Base-by-base conservation (phyloP, 139 green algal species). In the Chlamydomonas incerta region DNA sequence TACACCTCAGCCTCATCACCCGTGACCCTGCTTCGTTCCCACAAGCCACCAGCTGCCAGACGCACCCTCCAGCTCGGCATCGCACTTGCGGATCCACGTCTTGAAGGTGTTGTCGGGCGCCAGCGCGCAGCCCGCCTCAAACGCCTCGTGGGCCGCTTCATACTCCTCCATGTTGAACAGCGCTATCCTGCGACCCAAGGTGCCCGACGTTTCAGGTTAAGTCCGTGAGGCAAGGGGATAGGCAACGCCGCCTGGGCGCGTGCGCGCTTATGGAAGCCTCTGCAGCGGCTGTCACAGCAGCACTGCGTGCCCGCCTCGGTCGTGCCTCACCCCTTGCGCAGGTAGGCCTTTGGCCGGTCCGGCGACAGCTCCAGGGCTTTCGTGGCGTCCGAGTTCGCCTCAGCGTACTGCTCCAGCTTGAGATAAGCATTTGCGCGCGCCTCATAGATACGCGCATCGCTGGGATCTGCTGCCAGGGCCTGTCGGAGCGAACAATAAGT, bases 161-260 rank as follows among this genome's bases (percentile, higher is more conserved):
- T 95, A 99, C 92, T 99, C 96, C 35, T 99, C 96, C 63, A 99
- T 72, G 63, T 95, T 50, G 62, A 97, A 97, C 29, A 90, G 87
- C 3, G 95, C 94, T 6, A 93, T 88, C 71, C 92, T 96, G n/a
- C 10, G 24, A 85, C 14, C 41, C 41, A 50, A 50, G 41, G 41
- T 13, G 8, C 41, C 13, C 13, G 52, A 15, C 52, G 13, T 23
- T 23, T 11, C 52, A 58, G 52, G 13, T 11, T 23, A 57, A 10
- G 14, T 14, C 50, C 10, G 14, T 20, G 50, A 14, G 14, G 11
- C 50, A 10, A 57, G 50, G 14, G 50, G 50, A 10, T 20, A 10
- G 10, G 10, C 50, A 57, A 57, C 50, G 50, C 10, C 50, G 11
- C 50, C 50, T 20, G 50, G 14, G 50, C 50, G 50, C 50, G 10